These are phyloP conservation scores for Ceratobasidium sp. DNA, from an alignment of 1,284 basidiomycete genomes.

Conservation along the genomic window DNA sequence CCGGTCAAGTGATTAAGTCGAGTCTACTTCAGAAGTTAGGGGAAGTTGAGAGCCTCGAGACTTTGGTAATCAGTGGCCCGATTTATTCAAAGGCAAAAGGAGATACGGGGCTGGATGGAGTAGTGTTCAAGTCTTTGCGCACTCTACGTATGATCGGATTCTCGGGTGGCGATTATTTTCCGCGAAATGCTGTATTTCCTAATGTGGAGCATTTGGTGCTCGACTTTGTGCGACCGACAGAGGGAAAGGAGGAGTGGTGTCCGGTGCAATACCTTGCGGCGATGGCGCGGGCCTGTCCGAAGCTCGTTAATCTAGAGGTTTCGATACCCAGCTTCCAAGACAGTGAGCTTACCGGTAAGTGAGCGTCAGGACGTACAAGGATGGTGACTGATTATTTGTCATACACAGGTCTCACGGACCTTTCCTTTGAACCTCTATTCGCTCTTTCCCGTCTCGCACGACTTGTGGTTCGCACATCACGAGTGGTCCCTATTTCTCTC, in stretches of 20 bases:
- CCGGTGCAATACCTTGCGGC: not conserved
- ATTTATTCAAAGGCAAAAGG: not conserved
- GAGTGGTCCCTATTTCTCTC: not conserved
- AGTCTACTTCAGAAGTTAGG: not conserved
- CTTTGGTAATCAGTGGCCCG: not conserved
- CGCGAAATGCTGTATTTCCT: not conserved
- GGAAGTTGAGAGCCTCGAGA: not conserved
- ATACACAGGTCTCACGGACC: not conserved
- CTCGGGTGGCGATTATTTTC: not conserved
- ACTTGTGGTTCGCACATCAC: not conserved
- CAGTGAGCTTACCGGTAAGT: not conserved
- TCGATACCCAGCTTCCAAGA: not conserved
- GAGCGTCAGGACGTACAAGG: not conserved
- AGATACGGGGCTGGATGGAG: not conserved
- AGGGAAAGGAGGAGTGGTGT: not conserved
- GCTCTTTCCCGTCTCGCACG: not conserved
- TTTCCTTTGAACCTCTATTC: constrained; percentile 2
- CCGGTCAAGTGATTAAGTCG: not conserved
- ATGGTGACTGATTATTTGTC: not conserved
- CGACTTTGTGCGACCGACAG: not conserved
- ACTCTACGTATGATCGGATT: not conserved
- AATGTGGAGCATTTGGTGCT: not conserved
- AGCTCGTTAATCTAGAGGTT: not conserved
- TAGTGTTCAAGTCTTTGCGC: constrained; percentile 6
- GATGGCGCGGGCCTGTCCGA: constrained; percentile 16